Evolutionary conservation across 2,329 filamentous ascomycete genomes (phyloP).

Genomic region (Beauveria australis): DNA sequence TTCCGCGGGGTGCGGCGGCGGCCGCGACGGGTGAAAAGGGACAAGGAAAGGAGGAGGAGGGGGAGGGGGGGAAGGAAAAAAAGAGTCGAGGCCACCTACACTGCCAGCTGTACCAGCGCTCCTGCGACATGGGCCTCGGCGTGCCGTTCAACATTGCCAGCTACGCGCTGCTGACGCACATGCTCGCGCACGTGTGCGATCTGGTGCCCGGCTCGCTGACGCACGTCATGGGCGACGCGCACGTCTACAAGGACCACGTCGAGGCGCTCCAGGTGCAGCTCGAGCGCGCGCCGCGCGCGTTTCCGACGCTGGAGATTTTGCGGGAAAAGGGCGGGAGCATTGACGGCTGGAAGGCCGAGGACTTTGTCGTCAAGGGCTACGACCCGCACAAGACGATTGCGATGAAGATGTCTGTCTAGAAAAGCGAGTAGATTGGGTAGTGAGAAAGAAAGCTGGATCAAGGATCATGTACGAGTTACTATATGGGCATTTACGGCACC

Average conservation of each 20-base stretch:
- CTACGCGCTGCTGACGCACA: conserved; percentile 90
- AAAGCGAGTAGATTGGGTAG: no score
- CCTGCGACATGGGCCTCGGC: conserved; percentile 93
- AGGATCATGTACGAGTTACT: not conserved
- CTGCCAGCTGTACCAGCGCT: conserved; percentile 86
- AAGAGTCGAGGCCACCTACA: conserved; percentile 59
- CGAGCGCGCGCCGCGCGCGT: conserved; percentile 67
- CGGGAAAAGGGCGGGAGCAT: conserved; percentile 64
- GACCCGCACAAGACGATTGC: conserved; percentile 83
- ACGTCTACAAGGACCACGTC: conserved; percentile 89
- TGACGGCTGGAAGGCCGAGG: conserved; percentile 83
- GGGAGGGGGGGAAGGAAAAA: conserved; percentile 24
- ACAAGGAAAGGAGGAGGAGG: conserved; percentile 17
- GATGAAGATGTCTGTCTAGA: conserved; percentile 96
- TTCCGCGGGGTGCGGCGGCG: conserved; percentile 35
- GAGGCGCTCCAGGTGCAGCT: conserved; percentile 79
- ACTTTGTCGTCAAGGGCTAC: conserved; percentile 83
- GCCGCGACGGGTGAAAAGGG: not conserved
- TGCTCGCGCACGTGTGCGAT: conserved; percentile 82
- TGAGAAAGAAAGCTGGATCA: not conserved
- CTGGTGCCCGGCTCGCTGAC: conserved; percentile 79
- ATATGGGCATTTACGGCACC: not conserved
- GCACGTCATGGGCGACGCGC: conserved; percentile 97
- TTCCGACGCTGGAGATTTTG: conserved; percentile 69
- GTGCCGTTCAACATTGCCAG: conserved; percentile 97